phyloP scores from a whole-genome alignment of 352 stramenopile genomes.

The Phytophthora citrophthora region DNA sequence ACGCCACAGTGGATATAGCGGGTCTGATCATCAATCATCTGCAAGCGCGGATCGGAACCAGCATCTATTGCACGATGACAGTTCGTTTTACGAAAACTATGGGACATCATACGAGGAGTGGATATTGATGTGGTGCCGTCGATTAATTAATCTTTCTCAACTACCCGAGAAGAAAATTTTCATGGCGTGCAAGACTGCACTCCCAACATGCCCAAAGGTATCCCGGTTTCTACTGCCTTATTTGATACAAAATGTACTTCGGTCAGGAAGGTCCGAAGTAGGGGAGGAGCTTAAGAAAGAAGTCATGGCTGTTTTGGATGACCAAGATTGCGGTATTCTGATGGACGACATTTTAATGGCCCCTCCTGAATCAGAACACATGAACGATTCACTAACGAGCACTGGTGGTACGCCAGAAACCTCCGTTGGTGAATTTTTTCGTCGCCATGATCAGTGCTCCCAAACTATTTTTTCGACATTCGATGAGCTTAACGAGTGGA shows the following conservation, averaged over 20 bases:
- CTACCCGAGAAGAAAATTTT: slow-evolving; percentile 89
- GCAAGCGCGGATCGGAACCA: slow-evolving; percentile 31
- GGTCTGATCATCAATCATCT: slow-evolving; percentile 15
- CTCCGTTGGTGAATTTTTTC: slow-evolving; percentile 64
- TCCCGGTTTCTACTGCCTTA: slow-evolving; percentile 85
- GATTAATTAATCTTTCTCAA: slow-evolving; percentile 79
- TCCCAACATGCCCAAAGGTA: slow-evolving; percentile 75
- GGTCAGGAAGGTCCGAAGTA: slow-evolving; percentile 62
- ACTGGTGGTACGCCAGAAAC: slow-evolving; percentile 10
- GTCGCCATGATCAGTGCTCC: slow-evolving; percentile 83
- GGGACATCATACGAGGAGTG: slow-evolving; percentile 82
- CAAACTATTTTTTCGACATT: slow-evolving; percentile 89
- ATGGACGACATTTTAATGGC: slow-evolving; percentile 54
- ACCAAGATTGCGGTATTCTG: slow-evolving; percentile 67
- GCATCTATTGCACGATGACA: slow-evolving; percentile 40
- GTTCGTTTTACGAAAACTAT: slow-evolving; percentile 82
- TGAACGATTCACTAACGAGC: slow-evolving; percentile 18
- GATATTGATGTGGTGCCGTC: slow-evolving; percentile 79
- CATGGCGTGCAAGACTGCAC: slow-evolving; percentile 61
- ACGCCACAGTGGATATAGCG: slow-evolving; percentile 10
- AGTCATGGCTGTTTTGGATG: slow-evolving; percentile 81
- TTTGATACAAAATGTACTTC: slow-evolving; percentile 86
- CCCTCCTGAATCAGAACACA: slow-evolving; percentile 35
- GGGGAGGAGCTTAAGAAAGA: slow-evolving; percentile 82
- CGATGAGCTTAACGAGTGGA: slow-evolving; percentile 89